Evolutionary conservation across 805 yeast genomes (phyloP), one percentile per base, ranked within the genome.

Genomic region (Ogataea parapolymorpha): DNA sequence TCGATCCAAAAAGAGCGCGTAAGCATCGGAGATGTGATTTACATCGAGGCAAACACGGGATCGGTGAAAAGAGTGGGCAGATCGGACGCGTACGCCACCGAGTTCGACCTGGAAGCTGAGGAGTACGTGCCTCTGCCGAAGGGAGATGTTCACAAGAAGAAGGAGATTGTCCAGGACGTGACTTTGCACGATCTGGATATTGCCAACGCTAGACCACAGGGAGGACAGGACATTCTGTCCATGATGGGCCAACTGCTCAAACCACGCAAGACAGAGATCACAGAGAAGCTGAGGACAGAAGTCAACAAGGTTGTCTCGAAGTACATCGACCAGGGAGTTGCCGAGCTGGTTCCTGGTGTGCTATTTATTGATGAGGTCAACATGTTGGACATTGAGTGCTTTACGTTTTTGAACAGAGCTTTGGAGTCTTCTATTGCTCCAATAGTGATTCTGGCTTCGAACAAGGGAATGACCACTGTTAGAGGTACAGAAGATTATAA

Each of bases 271-370:
- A 93, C 99, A 53, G 99, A 93, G 69, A 93, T 93, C 54, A 79
- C 97, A 50, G 79, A 93, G 14, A 97, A 93, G 64, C 89, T 93
- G 22, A 81, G 99, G 65, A 95, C 87, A 54, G 98, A 93, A 70
- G 95, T 93, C 61, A 93, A 93, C 68, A 82, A 90, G 32, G 90
- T 93, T 68, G 96, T 93, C 39, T 95, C 95, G 15, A 97, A 93
- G 67, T 93, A 97, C 95, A 88, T 85, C 58, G 98, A 93, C 68
- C 98, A 93, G 72, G 98, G 99, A 45, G 93, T 93, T 65, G 99
- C 99, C 9, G 95, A 91, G 62, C 88, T 93, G 50, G 88, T 88
- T 30, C 98, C 99, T 11, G 99, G 99, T 55, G 99, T 93, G 13
- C 71, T 93, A 55, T 93, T 93, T 66, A 93, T 93, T 54, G 99